Percentiles rank a stretch among this genome's conserved stretches.
phyloP scores from a whole-genome alignment of 2,329 filamentous ascomycete genomes.

The Dothidotthia symphoricarpi region DNA sequence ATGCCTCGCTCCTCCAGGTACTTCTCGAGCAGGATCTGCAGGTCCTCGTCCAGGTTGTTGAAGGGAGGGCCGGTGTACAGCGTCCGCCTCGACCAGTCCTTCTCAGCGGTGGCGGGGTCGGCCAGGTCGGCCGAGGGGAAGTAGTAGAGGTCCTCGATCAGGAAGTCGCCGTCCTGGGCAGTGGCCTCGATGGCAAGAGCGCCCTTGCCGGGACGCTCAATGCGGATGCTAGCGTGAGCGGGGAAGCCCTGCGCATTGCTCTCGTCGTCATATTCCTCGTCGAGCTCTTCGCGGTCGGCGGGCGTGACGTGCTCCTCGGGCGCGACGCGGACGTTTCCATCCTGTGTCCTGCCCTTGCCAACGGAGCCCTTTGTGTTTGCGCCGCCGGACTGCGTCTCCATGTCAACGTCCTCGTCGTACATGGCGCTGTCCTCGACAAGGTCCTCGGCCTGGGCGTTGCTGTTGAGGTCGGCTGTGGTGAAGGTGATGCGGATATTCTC shows the following conservation, averaged over 20 bases:
- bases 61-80: conserved; percentile 91
- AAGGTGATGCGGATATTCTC: conserved; percentile 89
- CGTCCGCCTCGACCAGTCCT: conserved; percentile 71
- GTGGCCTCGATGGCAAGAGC: conserved; percentile 83
- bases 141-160: conserved; percentile 89
- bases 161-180: conserved; percentile 80
- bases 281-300: conserved; percentile 57
- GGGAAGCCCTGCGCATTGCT: conserved; percentile 63
- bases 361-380: conserved; percentile 57
- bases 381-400: conserved; percentile 54
- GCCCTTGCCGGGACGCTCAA: conserved; percentile 84
- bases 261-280: conserved; percentile 58
- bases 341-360: conserved; percentile 53
- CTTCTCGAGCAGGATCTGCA: conserved; percentile 86
- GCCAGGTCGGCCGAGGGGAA: conserved; percentile 77
- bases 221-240: conserved; percentile 77
- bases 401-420: conserved; percentile 35
- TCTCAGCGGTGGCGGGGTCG: conserved; percentile 71
- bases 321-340: conserved; percentile 55
- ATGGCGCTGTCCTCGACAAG: conserved; percentile 56
- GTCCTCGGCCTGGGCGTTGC: conserved; percentile 37
- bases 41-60: conserved; percentile 90
- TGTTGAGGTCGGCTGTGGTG: conserved; percentile 77
- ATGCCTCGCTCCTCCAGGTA: conserved; percentile 95
- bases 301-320: conserved; percentile 58